Evolutionary conservation across 441 rosid species (phyloP), one percentile per base, ranked within the genome.

Genomic region (Dalechampia spathulata): DNA sequence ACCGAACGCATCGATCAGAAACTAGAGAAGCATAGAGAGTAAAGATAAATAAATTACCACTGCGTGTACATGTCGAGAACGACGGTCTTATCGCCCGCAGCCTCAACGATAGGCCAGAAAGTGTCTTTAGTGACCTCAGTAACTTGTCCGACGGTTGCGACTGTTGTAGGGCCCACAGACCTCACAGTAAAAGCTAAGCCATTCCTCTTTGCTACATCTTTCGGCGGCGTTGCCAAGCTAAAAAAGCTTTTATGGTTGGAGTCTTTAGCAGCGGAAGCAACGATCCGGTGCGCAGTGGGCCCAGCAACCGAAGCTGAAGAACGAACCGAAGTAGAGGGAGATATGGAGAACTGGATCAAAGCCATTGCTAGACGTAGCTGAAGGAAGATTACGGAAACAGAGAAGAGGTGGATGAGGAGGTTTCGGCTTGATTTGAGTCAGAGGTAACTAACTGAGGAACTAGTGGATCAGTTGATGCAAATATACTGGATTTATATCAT

Each of bases 11-110:
- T 30, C 8, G 8, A 30, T 30, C 34, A 30, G 8, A 8, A 8
- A 30, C 34, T 3, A 8, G 34, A 4, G 8, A 30, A 30, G 34
- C 34, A 30, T 3, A 30, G 4, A 30, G n/a, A 30, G 34, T 30
- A 30, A 30, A 3, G 34, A 4, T 3, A 30, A 8, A 30, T 30
- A n/a, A n/a, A n/a, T 30, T 73, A 90, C 98, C 98, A 90, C 43
- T 90, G 98, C 42, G 98, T 90, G 72, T 87, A 90, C 98, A 87
- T 90, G 62, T 91, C 96, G 50, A 91, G 85, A 65, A 91, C 95
- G 58, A 87, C 93, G 39, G 83, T 66, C 75, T 82, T 91, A 8
- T 84, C 92, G 17, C 82, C 77, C 64, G 95, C 90, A 52, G 89
- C 82, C 49, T 84, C 68, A 32, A 91, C 98, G 26, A 86, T 75